Conservation (phyloP, 768 basidiomycete genomes). For the Melanogaster broomeanus region DNA sequence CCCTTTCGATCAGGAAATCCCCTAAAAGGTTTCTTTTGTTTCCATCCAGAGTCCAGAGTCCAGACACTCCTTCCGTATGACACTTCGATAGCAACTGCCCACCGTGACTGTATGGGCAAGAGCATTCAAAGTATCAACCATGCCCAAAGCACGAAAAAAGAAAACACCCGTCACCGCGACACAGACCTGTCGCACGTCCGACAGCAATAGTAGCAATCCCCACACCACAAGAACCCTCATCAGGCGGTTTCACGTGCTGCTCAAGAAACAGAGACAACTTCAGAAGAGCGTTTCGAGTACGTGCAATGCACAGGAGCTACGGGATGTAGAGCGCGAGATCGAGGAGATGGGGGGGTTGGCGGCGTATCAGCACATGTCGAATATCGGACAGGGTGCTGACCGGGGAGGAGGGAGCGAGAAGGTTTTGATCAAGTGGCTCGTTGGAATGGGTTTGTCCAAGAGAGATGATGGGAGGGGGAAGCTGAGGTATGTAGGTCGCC, state of each 20-base stretch:
- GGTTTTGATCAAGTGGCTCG: conserved; percentile 75
- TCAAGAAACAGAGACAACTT: conserved; percentile 68
- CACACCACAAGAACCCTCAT: conserved; percentile 72
- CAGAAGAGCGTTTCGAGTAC: conserved; percentile 29
- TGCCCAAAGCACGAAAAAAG: conserved; percentile 46
- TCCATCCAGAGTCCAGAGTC: neutral
- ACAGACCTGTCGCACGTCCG: conserved; percentile 3
- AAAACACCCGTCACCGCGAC: conserved; percentile 46
- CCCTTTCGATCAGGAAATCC: neutral
- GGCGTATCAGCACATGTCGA: conserved; percentile 82
- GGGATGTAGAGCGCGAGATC: conserved; percentile 61
- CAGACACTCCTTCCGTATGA: neutral
- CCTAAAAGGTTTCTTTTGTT: neutral
- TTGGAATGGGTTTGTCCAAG: conserved; percentile 43
- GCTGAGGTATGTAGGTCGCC: conserved; percentile 32
- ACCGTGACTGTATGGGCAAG: neutral
- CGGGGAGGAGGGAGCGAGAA: conserved; percentile 90
- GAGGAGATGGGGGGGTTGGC: conserved; percentile 74
- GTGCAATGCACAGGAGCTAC: conserved; percentile 37
- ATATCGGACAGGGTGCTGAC: conserved; percentile 74
- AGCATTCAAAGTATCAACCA: conserved; percentile 10
- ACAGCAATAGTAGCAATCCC: conserved; percentile 46
- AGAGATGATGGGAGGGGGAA: conserved; percentile 25
- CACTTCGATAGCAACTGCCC: neutral
- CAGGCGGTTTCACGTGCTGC: conserved; percentile 75